phyloP scores from a whole-genome alignment of 345 rosid species.

The Streptanthus diversifolius region DNA sequence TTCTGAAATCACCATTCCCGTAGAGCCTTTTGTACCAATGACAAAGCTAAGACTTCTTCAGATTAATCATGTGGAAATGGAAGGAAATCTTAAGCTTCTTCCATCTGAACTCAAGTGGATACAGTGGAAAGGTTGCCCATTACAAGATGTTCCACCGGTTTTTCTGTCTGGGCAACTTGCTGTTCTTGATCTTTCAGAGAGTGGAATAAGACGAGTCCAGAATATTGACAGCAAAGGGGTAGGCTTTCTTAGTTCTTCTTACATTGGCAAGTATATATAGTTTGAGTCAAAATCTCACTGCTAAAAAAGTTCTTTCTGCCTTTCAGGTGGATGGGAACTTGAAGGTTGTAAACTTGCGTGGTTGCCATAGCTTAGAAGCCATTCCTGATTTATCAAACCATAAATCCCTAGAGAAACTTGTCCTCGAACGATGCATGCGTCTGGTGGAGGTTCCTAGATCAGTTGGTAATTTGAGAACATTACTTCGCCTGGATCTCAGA shows the following conservation, averaged over 20 bases:
- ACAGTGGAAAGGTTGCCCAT: constrained; percentile 61
- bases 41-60: constrained; percentile 57
- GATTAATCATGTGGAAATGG: constrained; percentile 48
- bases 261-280: not conserved
- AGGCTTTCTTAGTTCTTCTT: not conserved
- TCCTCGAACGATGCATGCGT: constrained; percentile 17
- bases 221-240: constrained; percentile 32
- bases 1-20: constrained; percentile 27
- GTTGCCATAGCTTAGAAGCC: constrained; percentile 28
- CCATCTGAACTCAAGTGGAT: constrained; percentile 61
- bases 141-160: constrained; percentile 44
- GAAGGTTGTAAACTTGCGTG: constrained; percentile 30
- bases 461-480: constrained; percentile 15
- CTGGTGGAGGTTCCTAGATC: constrained; percentile 29
- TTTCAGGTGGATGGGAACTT: constrained; percentile 23
- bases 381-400: constrained; percentile 36
- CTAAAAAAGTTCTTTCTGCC: not conserved
- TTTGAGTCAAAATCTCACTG: not conserved
- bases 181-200: constrained; percentile 68
- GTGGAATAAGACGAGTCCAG: constrained; percentile 45
- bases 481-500: constrained; percentile 25
- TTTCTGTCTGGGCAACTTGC: constrained; percentile 42
- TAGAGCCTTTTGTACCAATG: constrained; percentile 48
- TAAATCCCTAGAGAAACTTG: constrained; percentile 23
- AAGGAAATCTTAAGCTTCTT: constrained; percentile 48